Base-by-base conservation (phyloP, 805 yeast species). In the Clavispora santaluciae region DNA sequence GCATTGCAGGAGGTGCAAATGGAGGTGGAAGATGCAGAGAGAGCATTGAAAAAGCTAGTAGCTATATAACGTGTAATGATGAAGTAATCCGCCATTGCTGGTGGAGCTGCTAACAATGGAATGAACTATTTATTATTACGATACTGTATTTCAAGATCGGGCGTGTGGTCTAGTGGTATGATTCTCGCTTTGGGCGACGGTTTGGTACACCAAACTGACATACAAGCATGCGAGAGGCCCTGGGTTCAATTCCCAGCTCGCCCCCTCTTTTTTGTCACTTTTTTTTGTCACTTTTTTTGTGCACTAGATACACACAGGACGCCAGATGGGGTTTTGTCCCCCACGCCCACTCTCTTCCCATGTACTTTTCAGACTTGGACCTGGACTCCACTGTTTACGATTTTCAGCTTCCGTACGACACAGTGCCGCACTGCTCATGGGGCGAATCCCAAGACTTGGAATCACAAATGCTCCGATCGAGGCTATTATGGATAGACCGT, bases 1-100 rank as follows among this genome's bases (percentile, higher is more conserved):
- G 91, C 90, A 1, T 61, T 93, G 36, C 65, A 63, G 18, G 98
- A 91, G 62, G 88, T 88, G 5, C 74, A 75, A 43, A 60, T 72
- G 49, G 95, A 91, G 57, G 85, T 89, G 1, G 60, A 59, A 41
- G 70, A 66, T 26, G 39, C 48, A 6, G 22, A 46, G 37, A 38
- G 40, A 22, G 43, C 35, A 5, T 12, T 31, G 30, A 26, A 26
- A 26, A 26, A 11, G 30, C 18, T 26, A 3, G 18, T 26, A 13
- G 18, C 7, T 26, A 26, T 26, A 11, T 26, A 26, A 12, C 15
- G 30, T 26, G 9, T 9, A 15, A 12, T n/a, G n/a, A n/a, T n/a
- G n/a, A n/a, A n/a, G n/a, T n/a, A n/a, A n/a, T n/a, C n/a, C n/a
- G n/a, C n/a, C n/a, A n/a, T n/a, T n/a, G n/a, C n/a, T n/a, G n/a